phyloP scores from a whole-genome alignment of 1,139 yeast species.

The Candida anutae region DNA sequence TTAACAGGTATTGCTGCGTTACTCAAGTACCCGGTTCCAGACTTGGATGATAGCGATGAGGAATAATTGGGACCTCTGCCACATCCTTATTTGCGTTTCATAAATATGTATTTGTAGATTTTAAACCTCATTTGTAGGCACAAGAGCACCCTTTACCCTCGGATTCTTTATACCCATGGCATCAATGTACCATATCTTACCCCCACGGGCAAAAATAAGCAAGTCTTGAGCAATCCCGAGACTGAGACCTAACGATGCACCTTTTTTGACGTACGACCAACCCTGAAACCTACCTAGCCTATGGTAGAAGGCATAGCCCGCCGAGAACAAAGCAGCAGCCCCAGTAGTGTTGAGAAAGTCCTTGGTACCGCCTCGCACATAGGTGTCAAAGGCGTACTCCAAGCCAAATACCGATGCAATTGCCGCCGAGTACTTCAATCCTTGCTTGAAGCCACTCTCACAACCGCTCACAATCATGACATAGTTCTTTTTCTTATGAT shows the following conservation, averaged over 20 bases:
- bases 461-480: conserved; percentile 56
- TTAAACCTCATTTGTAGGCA: not conserved
- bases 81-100: not conserved
- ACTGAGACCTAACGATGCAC: conserved; percentile 48
- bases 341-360: conserved; percentile 58
- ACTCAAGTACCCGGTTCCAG: conserved; percentile 76
- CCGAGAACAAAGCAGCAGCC: conserved; percentile 48
- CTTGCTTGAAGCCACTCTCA: conserved; percentile 34
- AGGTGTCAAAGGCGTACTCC: conserved; percentile 53
- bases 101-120: not conserved
- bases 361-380: conserved; percentile 38
- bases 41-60: conserved; percentile 64
- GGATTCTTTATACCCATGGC: conserved; percentile 14
- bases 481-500: conserved; percentile 78
- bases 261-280: conserved; percentile 41
- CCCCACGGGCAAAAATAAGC: conserved; percentile 51
- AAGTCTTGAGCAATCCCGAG: conserved; percentile 63
- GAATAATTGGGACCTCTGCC: conserved; percentile 11
- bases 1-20: conserved; percentile 90
- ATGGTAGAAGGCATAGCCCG: conserved; percentile 39
- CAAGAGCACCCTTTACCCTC: not conserved
- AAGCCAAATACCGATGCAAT: conserved; percentile 49
- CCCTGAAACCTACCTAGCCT: conserved; percentile 42
- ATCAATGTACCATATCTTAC: conserved; percentile 54
- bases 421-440: conserved; percentile 37